Conservation (phyloP, 306 rosid genomes). For the Hippophae rhamnoides region DNA sequence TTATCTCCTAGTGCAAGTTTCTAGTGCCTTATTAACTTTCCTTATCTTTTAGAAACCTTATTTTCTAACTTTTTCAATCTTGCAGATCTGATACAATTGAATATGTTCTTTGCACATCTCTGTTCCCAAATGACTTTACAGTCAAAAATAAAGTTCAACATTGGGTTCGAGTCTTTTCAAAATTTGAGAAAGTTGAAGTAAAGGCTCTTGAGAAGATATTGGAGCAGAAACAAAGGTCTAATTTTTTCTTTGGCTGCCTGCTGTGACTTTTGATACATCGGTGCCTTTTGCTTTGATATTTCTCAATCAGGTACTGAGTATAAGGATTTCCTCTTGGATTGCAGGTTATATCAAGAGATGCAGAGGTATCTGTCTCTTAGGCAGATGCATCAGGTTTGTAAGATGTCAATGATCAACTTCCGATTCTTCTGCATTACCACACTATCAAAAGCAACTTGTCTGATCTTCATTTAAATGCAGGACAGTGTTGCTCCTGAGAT, state of each 20-base stretch:
- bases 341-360: conserved; percentile 97
- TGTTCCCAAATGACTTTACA: conserved; percentile 69
- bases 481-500: conserved; percentile 72
- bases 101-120: conserved; percentile 60
- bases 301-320: conserved; percentile 29
- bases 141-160: conserved; percentile 59
- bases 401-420: conserved; percentile 17
- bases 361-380: conserved; percentile 77
- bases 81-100: conserved; percentile 93
- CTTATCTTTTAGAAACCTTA: neutral
- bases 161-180: conserved; percentile 69
- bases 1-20: too few relatives aligned
- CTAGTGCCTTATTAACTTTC: too few relatives aligned
- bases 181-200: conserved; percentile 81
- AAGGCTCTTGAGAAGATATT: conserved; percentile 94
- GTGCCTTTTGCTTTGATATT: conserved; percentile 20
- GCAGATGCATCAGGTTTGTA: conserved; percentile 67
- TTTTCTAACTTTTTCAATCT: conserved; percentile 15
- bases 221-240: conserved; percentile 95
- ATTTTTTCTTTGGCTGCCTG: conserved; percentile 15
- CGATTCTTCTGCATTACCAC: conserved; percentile 12
- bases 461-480: conserved; percentile 54
- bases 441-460: conserved; percentile 18
- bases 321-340: conserved; percentile 34
- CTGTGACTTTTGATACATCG: conserved; percentile 17